phyloP scores from a whole-genome alignment of 805 yeast species.

The Saccharomycopsis malanga region DNA sequence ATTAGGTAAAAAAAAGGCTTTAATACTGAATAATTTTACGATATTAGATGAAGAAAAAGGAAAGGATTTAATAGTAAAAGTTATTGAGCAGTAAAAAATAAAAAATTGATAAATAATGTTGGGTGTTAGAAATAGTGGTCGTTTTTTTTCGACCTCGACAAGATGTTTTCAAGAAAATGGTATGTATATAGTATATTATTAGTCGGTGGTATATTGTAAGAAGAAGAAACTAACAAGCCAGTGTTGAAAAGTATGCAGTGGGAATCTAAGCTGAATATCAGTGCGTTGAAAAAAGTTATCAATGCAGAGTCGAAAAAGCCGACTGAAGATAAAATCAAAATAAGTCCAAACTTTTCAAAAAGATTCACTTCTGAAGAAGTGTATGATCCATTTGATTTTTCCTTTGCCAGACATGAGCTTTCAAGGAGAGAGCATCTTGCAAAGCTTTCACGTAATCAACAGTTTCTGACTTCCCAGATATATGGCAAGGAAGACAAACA shows the following conservation, averaged over 20 bases:
- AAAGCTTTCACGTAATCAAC: constrained; percentile 1
- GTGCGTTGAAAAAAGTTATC: not conserved
- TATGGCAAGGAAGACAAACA: constrained; percentile 12
- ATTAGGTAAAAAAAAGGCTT: too few species aligned
- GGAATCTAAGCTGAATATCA: too few species aligned
- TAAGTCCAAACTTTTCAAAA: not conserved
- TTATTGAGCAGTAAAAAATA: not conserved
- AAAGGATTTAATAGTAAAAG: too few species aligned
- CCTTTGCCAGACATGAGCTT: constrained; percentile 42
- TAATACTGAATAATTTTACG: too few species aligned
- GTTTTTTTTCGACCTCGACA: not conserved
- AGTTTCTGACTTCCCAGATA: constrained; percentile 23
- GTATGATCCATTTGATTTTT: constrained; percentile 80
- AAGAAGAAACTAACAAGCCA: not conserved
- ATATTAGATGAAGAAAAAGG: too few species aligned
- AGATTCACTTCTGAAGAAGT: constrained; percentile 28
- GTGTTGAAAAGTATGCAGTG: too few species aligned
- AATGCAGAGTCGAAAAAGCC: not conserved
- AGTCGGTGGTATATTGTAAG: not conserved
- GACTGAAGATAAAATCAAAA: not conserved
- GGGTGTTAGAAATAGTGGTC: not conserved
- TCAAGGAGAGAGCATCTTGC: not conserved
- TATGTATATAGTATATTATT: not conserved
- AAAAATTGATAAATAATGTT: too few species aligned
- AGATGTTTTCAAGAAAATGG: not conserved